phyloP scores from a whole-genome alignment of 2,329 filamentous ascomycete genomes.

The Chlorencoelia australis region DNA sequence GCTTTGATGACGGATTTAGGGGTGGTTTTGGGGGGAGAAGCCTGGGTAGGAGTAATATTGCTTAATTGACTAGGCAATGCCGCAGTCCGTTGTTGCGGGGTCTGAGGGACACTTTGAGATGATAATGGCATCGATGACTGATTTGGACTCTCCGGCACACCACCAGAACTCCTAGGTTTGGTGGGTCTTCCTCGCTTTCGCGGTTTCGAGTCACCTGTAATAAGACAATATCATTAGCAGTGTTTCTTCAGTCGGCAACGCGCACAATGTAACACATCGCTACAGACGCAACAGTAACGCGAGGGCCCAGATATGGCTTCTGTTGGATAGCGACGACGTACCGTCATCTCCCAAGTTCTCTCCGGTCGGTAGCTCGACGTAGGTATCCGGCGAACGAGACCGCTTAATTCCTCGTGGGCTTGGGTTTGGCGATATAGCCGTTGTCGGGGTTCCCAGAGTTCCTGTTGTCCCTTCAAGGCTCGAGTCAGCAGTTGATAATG shows the following conservation, averaged over 20 bases:
- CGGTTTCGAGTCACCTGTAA: constrained; percentile 33
- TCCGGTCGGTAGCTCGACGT: constrained; percentile 42
- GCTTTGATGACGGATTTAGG: constrained; percentile 86
- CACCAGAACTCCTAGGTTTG: constrained; percentile 33
- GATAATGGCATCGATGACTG: constrained; percentile 38
- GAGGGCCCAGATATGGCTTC: constrained; percentile 6
- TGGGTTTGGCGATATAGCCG: constrained; percentile 40
- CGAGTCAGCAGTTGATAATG: no score
- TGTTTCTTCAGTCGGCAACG: constrained; percentile 10
- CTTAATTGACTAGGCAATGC: constrained; percentile 22
- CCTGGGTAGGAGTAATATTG: constrained; percentile 34
- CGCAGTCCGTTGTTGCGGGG: constrained; percentile 34
- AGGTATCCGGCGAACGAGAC: constrained; percentile 57
- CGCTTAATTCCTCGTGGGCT: constrained; percentile 65
- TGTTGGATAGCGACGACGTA: constrained; percentile 43
- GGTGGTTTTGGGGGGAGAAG: constrained; percentile 65
- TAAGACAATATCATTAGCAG: constrained; percentile 18
- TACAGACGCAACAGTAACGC: constrained; percentile 15
- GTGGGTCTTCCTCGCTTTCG: constrained; percentile 29
- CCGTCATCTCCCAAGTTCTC: constrained; percentile 60
- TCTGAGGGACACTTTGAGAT: constrained; percentile 39
- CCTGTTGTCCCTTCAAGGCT: constrained; percentile 11
- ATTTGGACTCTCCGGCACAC: constrained; percentile 46
- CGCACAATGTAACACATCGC: constrained; percentile 22
- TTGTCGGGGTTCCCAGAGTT: constrained; percentile 25